These are phyloP conservation scores for Artemisia annua DNA, from an alignment of 129 eudicot genomes.

Conservation along the genomic window DNA sequence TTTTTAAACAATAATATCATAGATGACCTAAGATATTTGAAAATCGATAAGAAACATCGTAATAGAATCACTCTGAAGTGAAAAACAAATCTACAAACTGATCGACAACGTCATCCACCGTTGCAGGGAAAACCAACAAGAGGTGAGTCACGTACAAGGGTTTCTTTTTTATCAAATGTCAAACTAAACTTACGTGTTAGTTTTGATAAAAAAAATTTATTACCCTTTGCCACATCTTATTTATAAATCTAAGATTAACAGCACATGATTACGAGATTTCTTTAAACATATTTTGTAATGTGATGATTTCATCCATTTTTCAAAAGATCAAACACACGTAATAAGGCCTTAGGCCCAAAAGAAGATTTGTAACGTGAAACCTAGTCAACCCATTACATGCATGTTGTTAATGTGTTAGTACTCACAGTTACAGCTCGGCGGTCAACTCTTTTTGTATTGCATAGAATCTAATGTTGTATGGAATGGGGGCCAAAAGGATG, in stretches of 20 bases:
- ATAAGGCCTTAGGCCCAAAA: neutral
- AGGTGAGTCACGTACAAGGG: neutral
- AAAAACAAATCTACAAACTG: no score
- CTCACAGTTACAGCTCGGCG: no score
- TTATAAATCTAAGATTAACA: neutral
- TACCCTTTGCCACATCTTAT: neutral
- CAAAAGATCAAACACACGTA: neutral
- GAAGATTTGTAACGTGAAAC: neutral
- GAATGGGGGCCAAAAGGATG: no score
- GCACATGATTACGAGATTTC: neutral
- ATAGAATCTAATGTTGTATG: no score
- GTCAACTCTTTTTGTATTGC: no score
- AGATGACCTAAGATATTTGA: no score
- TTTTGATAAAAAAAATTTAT: neutral
- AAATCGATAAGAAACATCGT: no score
- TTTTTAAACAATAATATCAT: no score
- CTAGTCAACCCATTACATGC: no score
- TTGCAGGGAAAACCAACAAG: neutral
- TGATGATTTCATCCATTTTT: neutral
- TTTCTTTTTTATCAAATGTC: neutral
- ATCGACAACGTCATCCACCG: no score
- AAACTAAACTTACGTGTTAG: neutral
- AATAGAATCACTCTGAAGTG: no score
- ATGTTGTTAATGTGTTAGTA: no score
- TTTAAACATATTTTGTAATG: neutral